Conservation (phyloP, 345 rosid genomes). For the Combretum micranthum region DNA sequence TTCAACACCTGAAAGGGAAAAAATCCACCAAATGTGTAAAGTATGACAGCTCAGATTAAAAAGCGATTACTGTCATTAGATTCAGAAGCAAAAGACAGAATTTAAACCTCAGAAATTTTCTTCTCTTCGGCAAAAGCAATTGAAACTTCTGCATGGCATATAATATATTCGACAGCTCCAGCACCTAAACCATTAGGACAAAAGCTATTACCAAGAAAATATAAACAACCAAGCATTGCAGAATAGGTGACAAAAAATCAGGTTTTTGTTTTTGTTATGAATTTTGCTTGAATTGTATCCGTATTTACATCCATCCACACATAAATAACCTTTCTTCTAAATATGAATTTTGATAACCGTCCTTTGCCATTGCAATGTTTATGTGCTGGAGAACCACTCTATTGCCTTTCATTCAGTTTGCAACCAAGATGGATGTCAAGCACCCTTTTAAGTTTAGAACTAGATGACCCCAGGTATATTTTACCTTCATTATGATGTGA, state of each 20-base stretch:
- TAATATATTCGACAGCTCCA: constrained; percentile 79
- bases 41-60: background rate
- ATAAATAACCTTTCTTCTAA: no score
- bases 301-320: no score
- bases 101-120: constrained; percentile 72
- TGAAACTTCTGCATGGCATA: constrained; percentile 84
- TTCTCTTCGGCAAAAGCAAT: constrained; percentile 88
- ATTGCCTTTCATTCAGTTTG: no score
- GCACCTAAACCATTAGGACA: constrained; percentile 49
- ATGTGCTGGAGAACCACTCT: no score
- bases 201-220: constrained; percentile 3
- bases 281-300: no score
- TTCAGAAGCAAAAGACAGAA: background rate
- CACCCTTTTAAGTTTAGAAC: no score
- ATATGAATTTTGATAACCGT: no score
- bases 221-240: constrained; percentile 1
- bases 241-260: background rate
- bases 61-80: background rate
- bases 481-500: no score
- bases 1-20: constrained; percentile 55
- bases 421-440: no score
- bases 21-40: background rate
- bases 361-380: no score
- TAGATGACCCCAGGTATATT: no score
- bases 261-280: no score